phyloP scores from a whole-genome alignment of 2,329 filamentous ascomycete species.

The Chaetoscypha palmicola region DNA sequence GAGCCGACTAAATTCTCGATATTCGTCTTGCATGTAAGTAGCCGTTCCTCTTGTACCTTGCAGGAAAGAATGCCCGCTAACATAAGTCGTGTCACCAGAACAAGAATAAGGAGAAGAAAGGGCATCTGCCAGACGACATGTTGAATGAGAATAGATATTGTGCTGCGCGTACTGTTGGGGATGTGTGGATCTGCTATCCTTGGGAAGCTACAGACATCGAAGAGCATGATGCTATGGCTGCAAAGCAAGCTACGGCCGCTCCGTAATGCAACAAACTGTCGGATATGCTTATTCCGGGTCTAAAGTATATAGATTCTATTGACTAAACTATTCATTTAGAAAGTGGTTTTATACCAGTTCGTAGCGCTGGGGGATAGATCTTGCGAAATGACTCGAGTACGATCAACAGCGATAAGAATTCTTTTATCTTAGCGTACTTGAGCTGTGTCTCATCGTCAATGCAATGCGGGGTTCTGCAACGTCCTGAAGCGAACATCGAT shows the following conservation, averaged over 20 bases:
- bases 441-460: too few species aligned
- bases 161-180: conserved; percentile 80
- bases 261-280: too few species aligned
- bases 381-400: too few species aligned
- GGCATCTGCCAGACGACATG: conserved; percentile 71
- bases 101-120: conserved; percentile 97
- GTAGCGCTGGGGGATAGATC: too few species aligned
- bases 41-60: neutral
- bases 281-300: too few species aligned
- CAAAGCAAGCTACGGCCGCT: conserved; percentile 18
- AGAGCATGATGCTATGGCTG: conserved; percentile 72
- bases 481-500: too few species aligned
- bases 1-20: conserved; percentile 87
- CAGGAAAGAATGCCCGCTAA: conserved; percentile 9
- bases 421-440: too few species aligned
- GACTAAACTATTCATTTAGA: too few species aligned
- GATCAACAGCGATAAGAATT: too few species aligned
- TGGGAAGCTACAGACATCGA: conserved; percentile 96
- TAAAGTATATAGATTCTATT: too few species aligned
- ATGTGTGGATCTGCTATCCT: conserved; percentile 98
- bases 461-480: too few species aligned
- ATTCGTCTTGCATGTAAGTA: conserved; percentile 80
- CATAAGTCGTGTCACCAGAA: conserved; percentile 48
- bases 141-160: conserved; percentile 66
- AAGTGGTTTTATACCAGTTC: too few species aligned